Conservation (phyloP, 352 stramenopile species). For the Phytopythium litorale region DNA sequence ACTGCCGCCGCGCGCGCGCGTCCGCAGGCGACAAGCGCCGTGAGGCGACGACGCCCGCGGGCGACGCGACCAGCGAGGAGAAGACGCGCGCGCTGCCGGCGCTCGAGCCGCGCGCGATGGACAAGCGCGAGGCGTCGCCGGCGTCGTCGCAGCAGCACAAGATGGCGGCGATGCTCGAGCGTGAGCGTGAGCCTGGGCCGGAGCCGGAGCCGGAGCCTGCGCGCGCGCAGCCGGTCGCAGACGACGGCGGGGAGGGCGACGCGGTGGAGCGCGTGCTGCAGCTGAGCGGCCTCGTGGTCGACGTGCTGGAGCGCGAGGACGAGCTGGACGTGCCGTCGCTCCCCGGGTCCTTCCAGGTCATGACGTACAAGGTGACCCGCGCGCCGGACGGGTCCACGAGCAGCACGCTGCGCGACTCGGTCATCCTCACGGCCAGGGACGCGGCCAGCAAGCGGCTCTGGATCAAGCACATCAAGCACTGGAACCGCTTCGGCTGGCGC, state of each 20-base stretch:
- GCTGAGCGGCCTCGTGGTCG: slow-evolving; percentile 57
- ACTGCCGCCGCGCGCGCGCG: slow-evolving; percentile 26
- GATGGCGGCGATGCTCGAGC: slow-evolving; percentile 21
- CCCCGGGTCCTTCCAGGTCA: slow-evolving; percentile 60
- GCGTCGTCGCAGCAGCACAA: slow-evolving; percentile 17
- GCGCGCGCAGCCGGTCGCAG: slow-evolving; percentile 17
- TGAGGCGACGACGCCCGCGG: not conserved
- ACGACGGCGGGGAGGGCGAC: slow-evolving; percentile 5
- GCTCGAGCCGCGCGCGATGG: slow-evolving; percentile 45
- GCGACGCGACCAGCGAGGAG: not conserved
- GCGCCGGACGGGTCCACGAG: slow-evolving; percentile 22
- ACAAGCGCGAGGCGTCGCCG: slow-evolving; percentile 18
- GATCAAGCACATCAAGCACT: slow-evolving; percentile 61
- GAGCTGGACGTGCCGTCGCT: slow-evolving; percentile 36
- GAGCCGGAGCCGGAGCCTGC: too few relatives aligned
- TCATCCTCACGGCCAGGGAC: slow-evolving; percentile 50
- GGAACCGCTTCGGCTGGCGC: slow-evolving; percentile 70
- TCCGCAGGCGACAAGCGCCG: not conserved
- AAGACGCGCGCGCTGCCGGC: slow-evolving; percentile 26
- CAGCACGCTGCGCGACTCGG: slow-evolving; percentile 36
- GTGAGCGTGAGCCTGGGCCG: not conserved
- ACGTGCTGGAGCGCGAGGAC: slow-evolving; percentile 47
- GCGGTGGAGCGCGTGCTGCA: slow-evolving; percentile 37
- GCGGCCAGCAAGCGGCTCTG: slow-evolving; percentile 44
- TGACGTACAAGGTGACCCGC: slow-evolving; percentile 49